Percentiles rank a stretch among this genome's conserved stretches.
These are phyloP conservation scores for Ilex aquifolium DNA, from an alignment of 257 asterid genomes.

Conservation along the genomic window DNA sequence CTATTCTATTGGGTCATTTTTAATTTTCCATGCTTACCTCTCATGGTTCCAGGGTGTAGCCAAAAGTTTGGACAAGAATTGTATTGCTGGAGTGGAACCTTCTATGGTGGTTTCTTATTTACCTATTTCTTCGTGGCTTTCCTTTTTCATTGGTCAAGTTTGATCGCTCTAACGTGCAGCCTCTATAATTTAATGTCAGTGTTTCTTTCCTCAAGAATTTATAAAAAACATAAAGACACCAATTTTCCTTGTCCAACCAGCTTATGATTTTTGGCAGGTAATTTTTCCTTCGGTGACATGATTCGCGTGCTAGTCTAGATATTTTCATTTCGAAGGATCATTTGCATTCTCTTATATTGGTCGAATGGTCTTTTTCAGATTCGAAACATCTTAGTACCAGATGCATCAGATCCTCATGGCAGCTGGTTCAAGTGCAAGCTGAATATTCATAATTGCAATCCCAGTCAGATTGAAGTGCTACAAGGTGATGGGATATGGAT, in stretches of 20 bases:
- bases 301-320: slow-evolving; percentile 4
- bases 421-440: slow-evolving; percentile 78
- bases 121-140: slow-evolving; percentile 3
- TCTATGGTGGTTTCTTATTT: slow-evolving; percentile 50
- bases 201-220: slow-evolving; percentile 92
- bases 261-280: slow-evolving; percentile 98
- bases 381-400: slow-evolving; percentile 63
- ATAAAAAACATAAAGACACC: slow-evolving; percentile 67
- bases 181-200: slow-evolving; percentile 31
- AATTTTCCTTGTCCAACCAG: slow-evolving; percentile 79
- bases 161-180: slow-evolving; percentile 7
- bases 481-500: slow-evolving; percentile 39
- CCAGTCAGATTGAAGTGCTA: slow-evolving; percentile 63
- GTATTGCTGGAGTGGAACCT: slow-evolving; percentile 62
- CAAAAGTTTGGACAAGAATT: slow-evolving; percentile 67
- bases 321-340: not conserved
- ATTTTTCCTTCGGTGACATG: slow-evolving; percentile 9
- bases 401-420: slow-evolving; percentile 45
- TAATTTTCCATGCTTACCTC: slow-evolving; percentile 8
- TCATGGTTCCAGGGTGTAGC: slow-evolving; percentile 55
- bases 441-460: slow-evolving; percentile 56
- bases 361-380: slow-evolving; percentile 39
- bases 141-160: slow-evolving; percentile 15
- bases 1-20: not conserved
- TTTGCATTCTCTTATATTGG: not conserved